Evolutionary conservation across 495 filamentous ascomycete genomes (phyloP), one percentile per base, ranked within the genome.

Genomic region (Poronia punctata): DNA sequence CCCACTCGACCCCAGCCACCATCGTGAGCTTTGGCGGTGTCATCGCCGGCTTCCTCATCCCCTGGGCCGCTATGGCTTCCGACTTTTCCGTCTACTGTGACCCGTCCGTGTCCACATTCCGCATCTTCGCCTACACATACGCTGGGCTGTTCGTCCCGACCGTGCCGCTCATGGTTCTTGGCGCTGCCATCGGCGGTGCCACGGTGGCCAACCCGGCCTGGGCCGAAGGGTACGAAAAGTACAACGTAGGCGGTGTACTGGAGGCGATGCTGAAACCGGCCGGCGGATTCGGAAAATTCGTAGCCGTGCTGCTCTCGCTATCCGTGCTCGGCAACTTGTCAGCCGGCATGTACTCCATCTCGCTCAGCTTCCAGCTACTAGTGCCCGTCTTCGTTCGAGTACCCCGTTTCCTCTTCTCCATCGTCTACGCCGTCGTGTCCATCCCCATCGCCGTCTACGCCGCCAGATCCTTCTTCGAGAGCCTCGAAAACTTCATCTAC

Each of bases 331-430:
- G 68, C 9, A 74, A 72, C 50, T 62, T 72, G 19, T 55, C 67
- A 35, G 50, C 56, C n/a, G 59, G 57, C 36, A 60, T 64, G 47
- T 69, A 67, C 46, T 67, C 61, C 17, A 59, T 75, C 35, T 65
- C 70, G 0, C 56, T 78, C 1, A 70, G 68, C 46, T 64, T 75
- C 40, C 71, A 75, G 54, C 60, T 73, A 51, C 52, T 76, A 34
- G 49, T 71, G 6, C 68, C 70, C 2, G 53, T 59, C 20, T 65
- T 64, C 30, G 46, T 59, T 16, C 51, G 53, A 19, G 38, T 74
- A 10, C 72, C 63, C 7, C 67, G 71, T 5, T 61, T 68, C 35
- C 40, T 69, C n/a, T 73, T 66, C 52, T 61, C 66, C n/a, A 8
- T 75, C 9, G 56, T 64, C 11, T 65, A 68, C 2, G 61, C 63